These are phyloP conservation scores for Phlyctochytrium planicorne DNA, from an alignment of 192 early-diverging fungal species.

Conservation along the genomic window DNA sequence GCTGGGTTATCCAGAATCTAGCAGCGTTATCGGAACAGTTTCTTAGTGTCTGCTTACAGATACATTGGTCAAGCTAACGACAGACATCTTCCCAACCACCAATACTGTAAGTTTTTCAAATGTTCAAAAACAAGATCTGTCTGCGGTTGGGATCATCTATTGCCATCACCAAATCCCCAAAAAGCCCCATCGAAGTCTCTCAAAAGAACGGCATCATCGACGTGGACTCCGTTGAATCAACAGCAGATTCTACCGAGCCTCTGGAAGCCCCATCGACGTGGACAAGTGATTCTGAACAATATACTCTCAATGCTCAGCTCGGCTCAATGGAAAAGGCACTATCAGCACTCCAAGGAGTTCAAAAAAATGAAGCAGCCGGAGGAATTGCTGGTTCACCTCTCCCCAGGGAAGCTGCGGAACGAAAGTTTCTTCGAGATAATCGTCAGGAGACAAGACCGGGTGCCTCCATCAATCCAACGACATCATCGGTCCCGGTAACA, in stretches of 20 bases:
- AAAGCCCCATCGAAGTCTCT: neutral
- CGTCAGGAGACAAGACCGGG: conserved; percentile 19
- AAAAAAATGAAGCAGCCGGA: neutral
- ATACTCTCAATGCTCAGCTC: neutral
- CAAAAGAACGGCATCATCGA: neutral
- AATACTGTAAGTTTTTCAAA: no score
- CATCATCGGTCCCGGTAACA: conserved; percentile 8
- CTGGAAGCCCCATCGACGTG: no score
- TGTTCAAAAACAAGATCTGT: no score
- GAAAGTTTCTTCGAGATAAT: conserved; percentile 17
- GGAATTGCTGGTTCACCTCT: neutral
- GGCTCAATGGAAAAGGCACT: conserved; percentile 1
- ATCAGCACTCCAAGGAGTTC: neutral
- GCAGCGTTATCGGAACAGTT: neutral
- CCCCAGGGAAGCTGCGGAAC: conserved; percentile 2
- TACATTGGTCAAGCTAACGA: conserved; percentile 26
- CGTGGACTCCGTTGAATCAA: neutral
- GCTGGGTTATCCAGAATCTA: conserved; percentile 85
- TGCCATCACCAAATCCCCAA: no score
- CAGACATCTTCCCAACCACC: no score
- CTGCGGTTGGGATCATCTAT: no score
- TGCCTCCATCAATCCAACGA: conserved; percentile 15
- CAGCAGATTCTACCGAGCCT: no score
- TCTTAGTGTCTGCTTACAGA: conserved; percentile 3
- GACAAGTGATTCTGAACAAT: neutral